A percentile compares a stretch with the other conserved stretches of the same genome.
phyloP scores from a whole-genome alignment of 2,329 filamentous ascomycete species.

The Ophiostoma ips region DNA sequence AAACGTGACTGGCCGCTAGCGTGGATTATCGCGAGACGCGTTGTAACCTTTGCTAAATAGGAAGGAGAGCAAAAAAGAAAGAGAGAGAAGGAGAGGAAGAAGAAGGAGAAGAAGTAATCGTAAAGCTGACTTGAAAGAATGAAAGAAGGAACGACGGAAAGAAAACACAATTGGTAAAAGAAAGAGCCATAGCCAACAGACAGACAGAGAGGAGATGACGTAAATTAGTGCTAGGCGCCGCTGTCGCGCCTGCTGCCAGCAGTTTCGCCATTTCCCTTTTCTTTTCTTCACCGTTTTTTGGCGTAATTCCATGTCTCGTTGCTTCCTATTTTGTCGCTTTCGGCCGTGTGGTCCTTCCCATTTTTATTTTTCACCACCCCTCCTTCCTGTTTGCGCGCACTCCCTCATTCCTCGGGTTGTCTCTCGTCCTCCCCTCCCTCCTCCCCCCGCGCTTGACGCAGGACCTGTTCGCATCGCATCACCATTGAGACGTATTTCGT shows the following conservation, averaged over 20 bases:
- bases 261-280: background rate
- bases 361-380: background rate
- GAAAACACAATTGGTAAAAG: no score
- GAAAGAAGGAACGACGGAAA: no score
- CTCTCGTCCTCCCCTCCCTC: no score
- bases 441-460: background rate
- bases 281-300: constrained; percentile 3
- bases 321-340: background rate
- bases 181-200: background rate
- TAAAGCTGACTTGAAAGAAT: background rate
- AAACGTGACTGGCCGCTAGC: constrained; percentile 2
- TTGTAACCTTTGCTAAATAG: constrained; percentile 3
- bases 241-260: background rate
- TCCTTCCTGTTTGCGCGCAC: background rate
- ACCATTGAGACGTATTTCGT: background rate
- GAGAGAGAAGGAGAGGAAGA: background rate
- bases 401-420: background rate
- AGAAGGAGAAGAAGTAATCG: background rate
- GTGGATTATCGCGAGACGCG: constrained; percentile 11
- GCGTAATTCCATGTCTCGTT: background rate
- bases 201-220: background rate
- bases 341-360: background rate
- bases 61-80: background rate
- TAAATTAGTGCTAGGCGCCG: background rate
- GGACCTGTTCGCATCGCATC: background rate